Conservation (phyloP, 352 stramenopile species). For the Globisporangium echinulatum region DNA sequence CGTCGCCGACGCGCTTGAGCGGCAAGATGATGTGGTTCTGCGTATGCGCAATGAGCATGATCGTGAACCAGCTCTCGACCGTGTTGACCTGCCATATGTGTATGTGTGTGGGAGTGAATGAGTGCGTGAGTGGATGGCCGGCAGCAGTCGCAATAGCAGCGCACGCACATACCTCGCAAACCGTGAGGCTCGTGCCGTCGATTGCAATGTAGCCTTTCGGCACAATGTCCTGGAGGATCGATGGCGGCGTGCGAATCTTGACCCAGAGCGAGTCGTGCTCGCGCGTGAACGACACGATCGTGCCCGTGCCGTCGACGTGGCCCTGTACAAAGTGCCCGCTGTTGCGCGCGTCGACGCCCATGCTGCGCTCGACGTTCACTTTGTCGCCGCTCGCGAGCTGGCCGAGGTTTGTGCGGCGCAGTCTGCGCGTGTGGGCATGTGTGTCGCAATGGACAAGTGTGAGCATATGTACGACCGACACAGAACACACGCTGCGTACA, state of each 20-base stretch:
- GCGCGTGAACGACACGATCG: constrained; percentile 82
- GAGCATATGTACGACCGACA: not conserved
- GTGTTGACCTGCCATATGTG: constrained; percentile 20
- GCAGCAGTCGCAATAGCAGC: too few species aligned
- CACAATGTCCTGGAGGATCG: constrained; percentile 91
- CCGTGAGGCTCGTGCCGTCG: constrained; percentile 97
- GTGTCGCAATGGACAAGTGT: not conserved
- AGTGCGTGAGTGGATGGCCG: too few species aligned
- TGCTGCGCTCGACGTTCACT: constrained; percentile 91
- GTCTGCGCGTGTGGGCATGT: constrained; percentile 12
- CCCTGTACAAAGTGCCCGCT: constrained; percentile 98
- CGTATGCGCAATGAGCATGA: constrained; percentile 99
- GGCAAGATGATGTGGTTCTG: constrained; percentile 96
- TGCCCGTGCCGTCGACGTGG: constrained; percentile 95
- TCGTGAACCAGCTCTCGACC: constrained; percentile 91
- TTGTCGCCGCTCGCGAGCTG: constrained; percentile 83
- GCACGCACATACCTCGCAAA: constrained; percentile 71
- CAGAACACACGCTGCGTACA: not conserved
- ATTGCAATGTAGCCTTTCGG: constrained; percentile 95
- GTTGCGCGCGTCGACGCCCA: constrained; percentile 89
- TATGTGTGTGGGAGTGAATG: too few species aligned
- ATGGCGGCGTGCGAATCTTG: constrained; percentile 76
- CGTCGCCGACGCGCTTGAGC: constrained; percentile 82
- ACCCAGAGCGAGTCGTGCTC: constrained; percentile 96
- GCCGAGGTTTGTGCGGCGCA: constrained; percentile 90